A percentile compares a stretch with the other conserved stretches of the same genome.
Evolutionary conservation across 371 early-diverging fungal species (phyloP).

Genomic region (Apophysomyces variabilis): DNA sequence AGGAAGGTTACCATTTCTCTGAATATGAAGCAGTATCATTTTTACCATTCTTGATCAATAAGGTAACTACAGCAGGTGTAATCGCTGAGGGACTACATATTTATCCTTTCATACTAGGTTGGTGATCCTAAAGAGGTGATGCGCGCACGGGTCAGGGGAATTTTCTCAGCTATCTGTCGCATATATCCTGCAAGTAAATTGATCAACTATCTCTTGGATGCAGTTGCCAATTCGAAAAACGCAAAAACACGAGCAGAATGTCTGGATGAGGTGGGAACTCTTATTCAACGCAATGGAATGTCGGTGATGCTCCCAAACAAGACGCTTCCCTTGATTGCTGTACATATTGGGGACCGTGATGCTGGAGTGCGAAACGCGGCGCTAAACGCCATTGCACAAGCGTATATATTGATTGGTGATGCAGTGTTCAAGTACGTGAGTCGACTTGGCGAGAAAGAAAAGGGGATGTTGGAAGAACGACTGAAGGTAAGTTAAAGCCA

Average conservation of each 20-base stretch:
- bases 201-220: conserved; percentile 69
- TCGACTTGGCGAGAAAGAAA: conserved; percentile 79
- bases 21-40: conserved; percentile 86
- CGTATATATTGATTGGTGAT: conserved; percentile 76
- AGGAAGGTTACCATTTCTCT: conserved; percentile 58
- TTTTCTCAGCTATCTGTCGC: conserved; percentile 65
- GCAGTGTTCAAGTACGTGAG: conserved; percentile 75
- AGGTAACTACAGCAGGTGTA: conserved; percentile 34
- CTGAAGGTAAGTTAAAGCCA: conserved; percentile 57
- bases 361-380: conserved; percentile 82
- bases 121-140: conserved; percentile 88
- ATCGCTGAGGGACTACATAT: neutral
- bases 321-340: conserved; percentile 72
- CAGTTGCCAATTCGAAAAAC: conserved; percentile 78
- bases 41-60: conserved; percentile 77
- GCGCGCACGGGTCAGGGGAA: conserved; percentile 66
- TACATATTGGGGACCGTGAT: conserved; percentile 82
- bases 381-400: conserved; percentile 72
- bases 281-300: conserved; percentile 80
- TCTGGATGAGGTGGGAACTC: conserved; percentile 75
- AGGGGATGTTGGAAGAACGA: conserved; percentile 76
- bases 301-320: conserved; percentile 72
- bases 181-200: conserved; percentile 85
- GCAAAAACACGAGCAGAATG: conserved; percentile 84
- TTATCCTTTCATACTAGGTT: conserved; percentile 28